Percentiles rank a stretch among this genome's conserved stretches.
Evolutionary conservation across 2,329 filamentous ascomycete genomes (phyloP).

Genomic region (Bipolaris victoriae): DNA sequence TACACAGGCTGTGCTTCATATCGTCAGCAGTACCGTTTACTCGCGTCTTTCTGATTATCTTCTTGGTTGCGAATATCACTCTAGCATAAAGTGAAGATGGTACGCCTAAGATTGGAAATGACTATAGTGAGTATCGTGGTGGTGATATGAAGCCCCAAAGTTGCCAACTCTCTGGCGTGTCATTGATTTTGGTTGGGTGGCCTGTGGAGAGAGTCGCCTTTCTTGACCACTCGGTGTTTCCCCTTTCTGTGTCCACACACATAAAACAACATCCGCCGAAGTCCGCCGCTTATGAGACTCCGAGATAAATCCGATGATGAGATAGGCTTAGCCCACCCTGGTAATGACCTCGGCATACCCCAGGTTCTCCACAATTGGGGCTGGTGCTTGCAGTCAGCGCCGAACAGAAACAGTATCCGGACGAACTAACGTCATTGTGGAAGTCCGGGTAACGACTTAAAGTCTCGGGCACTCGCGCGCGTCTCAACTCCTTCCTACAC

Average conservation of each 20-base stretch:
- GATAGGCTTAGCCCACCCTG: conserved; percentile 9
- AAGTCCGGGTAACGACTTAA: conserved; percentile 5
- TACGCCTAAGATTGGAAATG: too few relatives aligned
- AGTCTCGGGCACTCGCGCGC: neutral
- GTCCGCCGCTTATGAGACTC: neutral
- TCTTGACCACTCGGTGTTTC: too few relatives aligned
- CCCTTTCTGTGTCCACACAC: neutral
- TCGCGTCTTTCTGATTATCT: too few relatives aligned
- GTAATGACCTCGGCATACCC: conserved; percentile 22
- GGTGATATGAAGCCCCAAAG: too few relatives aligned
- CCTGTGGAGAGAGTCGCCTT: too few relatives aligned
- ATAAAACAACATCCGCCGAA: neutral
- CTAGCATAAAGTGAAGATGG: too few relatives aligned
- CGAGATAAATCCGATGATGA: neutral
- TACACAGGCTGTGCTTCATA: too few relatives aligned
- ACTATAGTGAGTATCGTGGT: too few relatives aligned
- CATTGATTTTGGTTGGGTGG: neutral
- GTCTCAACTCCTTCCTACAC: neutral
- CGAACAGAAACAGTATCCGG: conserved; percentile 6
- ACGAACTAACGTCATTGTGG: conserved; percentile 7
- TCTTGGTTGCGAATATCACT: too few relatives aligned
- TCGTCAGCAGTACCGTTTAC: too few relatives aligned
- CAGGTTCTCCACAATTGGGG: conserved; percentile 20
- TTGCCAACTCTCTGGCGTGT: neutral
- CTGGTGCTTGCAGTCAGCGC: conserved; percentile 4